Evolutionary conservation across 2,329 filamentous ascomycete species (phyloP).

Genomic region (Fusarium algeriense): DNA sequence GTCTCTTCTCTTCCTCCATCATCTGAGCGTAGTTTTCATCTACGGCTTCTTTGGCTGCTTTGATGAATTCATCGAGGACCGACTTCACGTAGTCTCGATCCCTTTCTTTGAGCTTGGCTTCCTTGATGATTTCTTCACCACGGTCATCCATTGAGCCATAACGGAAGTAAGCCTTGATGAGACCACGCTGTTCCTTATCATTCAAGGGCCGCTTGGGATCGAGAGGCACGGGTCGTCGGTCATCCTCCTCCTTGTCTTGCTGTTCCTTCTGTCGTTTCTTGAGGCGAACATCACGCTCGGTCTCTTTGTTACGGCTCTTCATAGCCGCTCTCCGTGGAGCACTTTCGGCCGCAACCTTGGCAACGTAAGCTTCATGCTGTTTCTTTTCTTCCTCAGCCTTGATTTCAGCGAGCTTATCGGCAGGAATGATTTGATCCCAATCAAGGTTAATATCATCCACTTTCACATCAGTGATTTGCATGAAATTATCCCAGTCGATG

Average conservation of each 20-base stretch:
- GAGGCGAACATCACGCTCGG: conserved; percentile 73
- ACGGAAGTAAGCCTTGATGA: conserved; percentile 90
- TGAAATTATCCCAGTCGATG: conserved; percentile 88
- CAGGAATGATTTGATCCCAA: conserved; percentile 98
- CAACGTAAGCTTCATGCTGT: conserved; percentile 84
- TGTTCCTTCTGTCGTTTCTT: conserved; percentile 76
- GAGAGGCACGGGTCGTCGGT: conserved; percentile 77
- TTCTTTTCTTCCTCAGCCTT: conserved; percentile 90
- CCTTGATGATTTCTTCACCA: conserved; percentile 85
- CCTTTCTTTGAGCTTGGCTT: conserved; percentile 85
- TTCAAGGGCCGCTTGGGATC: conserved; percentile 92
- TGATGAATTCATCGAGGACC: conserved; percentile 81
- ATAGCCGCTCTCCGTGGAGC: conserved; percentile 81
- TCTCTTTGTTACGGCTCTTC: conserved; percentile 68
- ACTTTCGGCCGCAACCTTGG: conserved; percentile 84
- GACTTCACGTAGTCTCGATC: conserved; percentile 83
- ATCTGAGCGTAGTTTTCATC: conserved; percentile 77
- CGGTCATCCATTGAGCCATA: conserved; percentile 93
- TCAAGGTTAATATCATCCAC: conserved; percentile 83
- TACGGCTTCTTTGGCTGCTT: conserved; percentile 67
- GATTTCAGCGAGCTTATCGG: conserved; percentile 88
- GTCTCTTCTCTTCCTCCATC: conserved; percentile 83
- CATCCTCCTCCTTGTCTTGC: conserved; percentile 74
- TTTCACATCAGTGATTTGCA: conserved; percentile 98
- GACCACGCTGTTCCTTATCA: conserved; percentile 92